Percentiles rank a stretch among this genome's conserved stretches.
phyloP scores from a whole-genome alignment of 202 grass and related monocot genomes.

The Schoenoplectus tabernaemontani region DNA sequence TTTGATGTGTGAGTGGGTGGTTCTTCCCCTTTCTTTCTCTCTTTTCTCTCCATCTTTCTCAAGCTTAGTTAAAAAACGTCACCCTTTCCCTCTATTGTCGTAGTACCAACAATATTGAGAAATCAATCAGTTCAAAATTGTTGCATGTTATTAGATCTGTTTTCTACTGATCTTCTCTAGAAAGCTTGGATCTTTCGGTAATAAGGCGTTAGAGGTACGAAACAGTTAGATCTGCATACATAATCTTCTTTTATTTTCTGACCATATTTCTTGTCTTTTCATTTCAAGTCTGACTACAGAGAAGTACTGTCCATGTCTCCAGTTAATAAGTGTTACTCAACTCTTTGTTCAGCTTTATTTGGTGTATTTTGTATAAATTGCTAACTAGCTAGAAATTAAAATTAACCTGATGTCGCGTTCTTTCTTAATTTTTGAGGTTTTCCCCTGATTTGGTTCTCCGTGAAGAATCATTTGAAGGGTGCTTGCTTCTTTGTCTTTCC shows the following conservation, averaged over 20 bases:
- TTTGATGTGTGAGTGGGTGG: constrained; percentile 65
- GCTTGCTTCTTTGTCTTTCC: constrained; percentile 12
- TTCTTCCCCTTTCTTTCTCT: constrained; percentile 12
- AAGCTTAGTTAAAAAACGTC: background rate
- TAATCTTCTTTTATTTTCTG: background rate
- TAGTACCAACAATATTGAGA: background rate
- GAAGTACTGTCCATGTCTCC: background rate
- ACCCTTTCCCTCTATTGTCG: constrained; percentile 15
- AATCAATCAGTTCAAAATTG: background rate
- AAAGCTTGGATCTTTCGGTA: constrained; percentile 1
- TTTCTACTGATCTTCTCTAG: background rate
- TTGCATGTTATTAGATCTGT: constrained; percentile 3
- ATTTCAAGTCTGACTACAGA: background rate
- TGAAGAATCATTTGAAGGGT: background rate
- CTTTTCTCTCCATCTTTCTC: constrained; percentile 13
- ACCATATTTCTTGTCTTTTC: constrained; percentile 7
- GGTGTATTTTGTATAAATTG: background rate
- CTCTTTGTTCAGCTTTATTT: constrained; percentile 2
- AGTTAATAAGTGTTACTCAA: constrained; percentile 11
- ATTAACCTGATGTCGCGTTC: background rate
- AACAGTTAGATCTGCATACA: background rate
- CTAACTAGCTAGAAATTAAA: background rate
- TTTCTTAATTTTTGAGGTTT: constrained; percentile 35
- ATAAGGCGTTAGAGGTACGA: background rate
- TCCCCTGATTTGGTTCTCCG: constrained; percentile 24